Percentiles rank a stretch among this genome's conserved stretches.
phyloP scores from a whole-genome alignment of 192 early-diverging fungal genomes.

The Paraglomus brasilianum region DNA sequence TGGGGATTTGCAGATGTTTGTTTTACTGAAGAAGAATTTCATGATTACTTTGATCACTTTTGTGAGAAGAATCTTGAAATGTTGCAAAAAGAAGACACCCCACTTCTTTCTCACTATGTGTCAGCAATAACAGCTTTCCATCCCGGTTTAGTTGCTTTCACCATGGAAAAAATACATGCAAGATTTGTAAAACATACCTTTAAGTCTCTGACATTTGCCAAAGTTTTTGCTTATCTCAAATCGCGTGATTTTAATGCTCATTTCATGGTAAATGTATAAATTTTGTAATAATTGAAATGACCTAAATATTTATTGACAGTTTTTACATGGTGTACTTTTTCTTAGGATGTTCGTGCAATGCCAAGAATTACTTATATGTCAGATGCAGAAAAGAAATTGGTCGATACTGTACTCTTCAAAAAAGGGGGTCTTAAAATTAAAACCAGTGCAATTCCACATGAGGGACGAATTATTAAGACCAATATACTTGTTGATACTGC shows the following conservation, averaged over 20 bases:
- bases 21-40: conserved; percentile 17
- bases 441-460: neutral
- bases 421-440: conserved; percentile 8
- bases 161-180: neutral
- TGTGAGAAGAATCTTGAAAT: conserved; percentile 14
- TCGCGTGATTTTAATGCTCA: neutral
- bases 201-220: neutral
- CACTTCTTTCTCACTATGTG: neutral
- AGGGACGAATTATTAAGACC: conserved; percentile 16
- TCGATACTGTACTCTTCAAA: conserved; percentile 19
- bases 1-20: neutral
- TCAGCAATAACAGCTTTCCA: conserved; percentile 12
- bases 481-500: conserved; percentile 19
- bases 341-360: conserved; percentile 7
- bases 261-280: conserved; percentile 12
- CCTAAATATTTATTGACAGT: neutral
- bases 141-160: conserved; percentile 10
- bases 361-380: neutral
- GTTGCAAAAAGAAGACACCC: conserved; percentile 11
- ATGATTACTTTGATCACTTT: conserved; percentile 14
- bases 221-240: conserved; percentile 15
- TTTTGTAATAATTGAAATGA: conserved; percentile 18
- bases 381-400: conserved; percentile 12
- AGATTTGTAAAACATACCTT: conserved; percentile 4
- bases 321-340: conserved; percentile 11